phyloP scores from a whole-genome alignment of 2,329 filamentous ascomycete species.

The Penicillium psychrosexuale region DNA sequence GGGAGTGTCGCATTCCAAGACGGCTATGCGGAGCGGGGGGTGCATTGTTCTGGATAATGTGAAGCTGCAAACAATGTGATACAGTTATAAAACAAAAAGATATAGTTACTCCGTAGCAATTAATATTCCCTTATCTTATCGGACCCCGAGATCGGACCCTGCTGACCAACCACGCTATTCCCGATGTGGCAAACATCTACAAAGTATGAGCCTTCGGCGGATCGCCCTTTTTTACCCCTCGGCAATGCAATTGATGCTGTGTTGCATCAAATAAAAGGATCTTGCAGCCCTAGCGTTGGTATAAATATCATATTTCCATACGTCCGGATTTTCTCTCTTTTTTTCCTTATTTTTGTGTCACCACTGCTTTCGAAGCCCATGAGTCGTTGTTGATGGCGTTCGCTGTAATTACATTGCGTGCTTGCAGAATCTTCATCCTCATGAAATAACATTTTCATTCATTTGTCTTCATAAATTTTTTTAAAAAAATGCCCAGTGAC shows the following conservation, averaged over 20 bases:
- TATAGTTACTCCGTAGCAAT: too few species aligned
- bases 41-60: slow-evolving; percentile 25
- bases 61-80: neutral
- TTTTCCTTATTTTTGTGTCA: neutral
- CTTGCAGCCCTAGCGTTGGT: neutral
- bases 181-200: neutral
- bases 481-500: neutral
- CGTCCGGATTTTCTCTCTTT: too few species aligned
- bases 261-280: neutral
- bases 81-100: neutral
- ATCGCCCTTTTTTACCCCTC: neutral
- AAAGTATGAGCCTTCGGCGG: neutral
- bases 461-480: neutral
- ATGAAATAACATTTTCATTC: neutral
- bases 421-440: neutral
- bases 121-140: neutral
- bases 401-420: neutral
- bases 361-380: neutral
- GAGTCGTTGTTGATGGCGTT: neutral
- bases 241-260: neutral
- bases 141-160: neutral
- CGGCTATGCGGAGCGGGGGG: slow-evolving; percentile 68
- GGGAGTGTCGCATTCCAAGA: slow-evolving; percentile 85
- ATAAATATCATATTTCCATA: neutral
- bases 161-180: neutral